Evolutionary conservation across 1,139 yeast genomes (phyloP), one percentile per base, ranked within the genome.

Genomic region (Hyphopichia pseudoburtonii): DNA sequence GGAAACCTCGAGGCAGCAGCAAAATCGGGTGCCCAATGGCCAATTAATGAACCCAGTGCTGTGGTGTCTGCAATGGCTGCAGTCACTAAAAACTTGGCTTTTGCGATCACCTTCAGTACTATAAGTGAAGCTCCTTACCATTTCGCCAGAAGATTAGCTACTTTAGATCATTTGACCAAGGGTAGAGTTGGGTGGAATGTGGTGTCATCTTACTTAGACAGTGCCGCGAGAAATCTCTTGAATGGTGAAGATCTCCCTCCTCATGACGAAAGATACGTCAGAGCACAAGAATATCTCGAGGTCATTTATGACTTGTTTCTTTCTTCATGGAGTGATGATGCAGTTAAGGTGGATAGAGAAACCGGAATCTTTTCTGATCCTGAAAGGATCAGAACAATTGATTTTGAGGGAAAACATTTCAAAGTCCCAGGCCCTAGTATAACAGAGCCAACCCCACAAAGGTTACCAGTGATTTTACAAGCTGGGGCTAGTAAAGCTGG

Each of bases 151-250:
- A 56, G 74, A 45, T 50, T 66, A 41, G 73, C 73, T 5, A 65
- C 73, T 1, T 51, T 68, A 34, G 73, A 67, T 43, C 70, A 67
- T 37, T 57, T 70, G 34, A 62, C 74, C n/a, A 64, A 63, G 28
- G 76, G 75, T n/a, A 57, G 76, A 52, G 58, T 70, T 40, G 76
- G 74, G 4, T 69, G 74, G 74, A 69, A 69, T 43, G 56, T 69
- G 17, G 73, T 69, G 23, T 63, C 73, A 3, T 62, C 71, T 2
- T 61, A 62, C 37, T 54, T 67, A 39, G 71, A 68, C 36, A 60
- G 70, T 43, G 70, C 74, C 6, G 65, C 70, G 4, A 54, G 69
- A 44, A 67, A 68, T 39, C 46, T 68, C 30, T 46, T 67, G 22
- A 62, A 64, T 39, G 65, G 62, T 4, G 62, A 57, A 36, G 41